phyloP scores from a whole-genome alignment of 2,329 filamentous ascomycete species.

The Ascochyta koolunga region DNA sequence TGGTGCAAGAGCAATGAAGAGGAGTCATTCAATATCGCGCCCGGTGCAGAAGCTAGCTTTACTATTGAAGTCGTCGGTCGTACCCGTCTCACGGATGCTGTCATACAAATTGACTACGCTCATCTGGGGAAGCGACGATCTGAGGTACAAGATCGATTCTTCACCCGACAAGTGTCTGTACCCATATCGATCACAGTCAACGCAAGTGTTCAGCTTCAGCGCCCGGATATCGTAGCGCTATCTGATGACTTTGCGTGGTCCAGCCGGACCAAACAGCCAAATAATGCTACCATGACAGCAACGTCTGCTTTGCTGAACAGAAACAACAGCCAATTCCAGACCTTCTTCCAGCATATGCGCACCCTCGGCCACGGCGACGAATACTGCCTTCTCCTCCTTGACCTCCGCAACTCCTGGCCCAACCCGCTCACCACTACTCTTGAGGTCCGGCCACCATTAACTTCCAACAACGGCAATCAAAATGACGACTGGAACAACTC shows the following conservation, averaged over 20 bases:
- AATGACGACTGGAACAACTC: slow-evolving; percentile 24
- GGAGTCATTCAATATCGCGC: slow-evolving; percentile 62
- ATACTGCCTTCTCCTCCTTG: slow-evolving; percentile 79
- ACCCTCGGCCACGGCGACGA: slow-evolving; percentile 58
- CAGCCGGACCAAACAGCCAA: slow-evolving; percentile 31
- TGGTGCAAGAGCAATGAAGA: slow-evolving; percentile 59
- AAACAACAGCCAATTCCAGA: slow-evolving; percentile 52
- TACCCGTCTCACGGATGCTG: slow-evolving; percentile 78
- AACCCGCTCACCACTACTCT: slow-evolving; percentile 74
- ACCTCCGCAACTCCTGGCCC: slow-evolving; percentile 90
- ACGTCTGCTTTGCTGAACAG: slow-evolving; percentile 18
- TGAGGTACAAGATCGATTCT: slow-evolving; percentile 74
- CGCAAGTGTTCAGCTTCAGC: slow-evolving; percentile 80
- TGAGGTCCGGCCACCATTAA: slow-evolving; percentile 47
- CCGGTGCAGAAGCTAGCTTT: slow-evolving; percentile 72
- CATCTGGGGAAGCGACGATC: slow-evolving; percentile 73
- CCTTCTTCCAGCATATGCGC: slow-evolving; percentile 52
- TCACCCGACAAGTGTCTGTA: slow-evolving; percentile 81
- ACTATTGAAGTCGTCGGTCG: slow-evolving; percentile 86
- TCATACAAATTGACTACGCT: slow-evolving; percentile 86
- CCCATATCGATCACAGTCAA: slow-evolving; percentile 90
- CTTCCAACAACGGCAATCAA: slow-evolving; percentile 3
- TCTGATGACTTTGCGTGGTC: slow-evolving; percentile 72
- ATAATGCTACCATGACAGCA: background rate
- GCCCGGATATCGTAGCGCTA: slow-evolving; percentile 79